A percentile compares a stretch with the other conserved stretches of the same genome.
Evolutionary conservation across 2,329 filamentous ascomycete genomes (phyloP).

Genomic region (Rhynchosporium secalis): DNA sequence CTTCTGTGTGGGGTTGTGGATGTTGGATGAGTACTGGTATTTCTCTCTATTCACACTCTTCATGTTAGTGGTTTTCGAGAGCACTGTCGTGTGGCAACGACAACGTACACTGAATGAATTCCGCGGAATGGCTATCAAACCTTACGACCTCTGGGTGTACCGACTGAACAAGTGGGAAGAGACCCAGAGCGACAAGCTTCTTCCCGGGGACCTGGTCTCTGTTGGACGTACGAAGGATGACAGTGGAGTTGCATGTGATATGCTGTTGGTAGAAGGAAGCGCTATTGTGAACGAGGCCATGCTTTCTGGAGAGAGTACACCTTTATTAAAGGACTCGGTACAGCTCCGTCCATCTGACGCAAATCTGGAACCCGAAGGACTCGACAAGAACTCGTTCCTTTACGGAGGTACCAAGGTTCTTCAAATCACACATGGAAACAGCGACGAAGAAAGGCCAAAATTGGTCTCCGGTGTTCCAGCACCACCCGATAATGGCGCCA

Average conservation of each 20-base stretch:
- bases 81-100: constrained; percentile 97
- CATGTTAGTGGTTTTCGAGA: constrained; percentile 97
- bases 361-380: constrained; percentile 77
- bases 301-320: constrained; percentile 97
- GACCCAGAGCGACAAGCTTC: constrained; percentile 83
- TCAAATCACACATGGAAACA: constrained; percentile 85
- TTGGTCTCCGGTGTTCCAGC: constrained; percentile 73
- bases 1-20: constrained; percentile 97
- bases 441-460: constrained; percentile 70
- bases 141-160: constrained; percentile 91
- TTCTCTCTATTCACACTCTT: constrained; percentile 98
- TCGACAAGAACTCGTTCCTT: constrained; percentile 96
- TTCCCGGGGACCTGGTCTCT: constrained; percentile 91
- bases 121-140: constrained; percentile 99
- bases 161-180: constrained; percentile 85
- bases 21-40: constrained; percentile 99
- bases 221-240: constrained; percentile 95
- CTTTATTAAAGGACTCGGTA: constrained; percentile 92
- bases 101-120: constrained; percentile 96
- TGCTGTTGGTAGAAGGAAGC: constrained; percentile 90
- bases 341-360: constrained; percentile 85
- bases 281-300: constrained; percentile 99
- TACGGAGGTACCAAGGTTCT: constrained; percentile 98
- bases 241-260: constrained; percentile 93
- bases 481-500: constrained; percentile 90